Evolutionary conservation across 495 filamentous ascomycete genomes (phyloP).

Genomic region (Podospora sp.): DNA sequence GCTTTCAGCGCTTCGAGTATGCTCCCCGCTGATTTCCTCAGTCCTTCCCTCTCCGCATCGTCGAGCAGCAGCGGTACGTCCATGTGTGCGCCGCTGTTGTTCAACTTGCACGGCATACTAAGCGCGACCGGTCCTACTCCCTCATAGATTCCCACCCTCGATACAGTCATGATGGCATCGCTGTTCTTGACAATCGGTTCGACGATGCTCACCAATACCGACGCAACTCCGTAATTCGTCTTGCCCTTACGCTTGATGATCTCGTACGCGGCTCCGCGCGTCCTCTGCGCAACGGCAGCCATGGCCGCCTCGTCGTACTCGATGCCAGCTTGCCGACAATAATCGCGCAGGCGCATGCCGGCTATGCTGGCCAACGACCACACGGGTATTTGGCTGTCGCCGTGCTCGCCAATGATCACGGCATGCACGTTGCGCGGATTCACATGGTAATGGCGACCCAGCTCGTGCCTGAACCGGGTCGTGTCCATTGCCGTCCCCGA

Average conservation of each 20-base stretch:
- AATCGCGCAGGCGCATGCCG: constrained; percentile 36
- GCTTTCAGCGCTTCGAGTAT: constrained; percentile 28
- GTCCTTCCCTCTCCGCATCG: constrained; percentile 26
- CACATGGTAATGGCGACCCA: constrained; percentile 33
- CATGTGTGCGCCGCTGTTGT: constrained; percentile 31
- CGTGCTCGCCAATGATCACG: constrained; percentile 39
- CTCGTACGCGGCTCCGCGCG: constrained; percentile 54
- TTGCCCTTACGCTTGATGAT: constrained; percentile 60
- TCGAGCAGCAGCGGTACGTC: constrained; percentile 34
- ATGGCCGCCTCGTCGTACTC: constrained; percentile 29
- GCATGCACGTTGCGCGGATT: constrained; percentile 39
- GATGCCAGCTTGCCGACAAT: constrained; percentile 28
- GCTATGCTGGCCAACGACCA: constrained; percentile 38
- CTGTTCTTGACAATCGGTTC: constrained; percentile 35
- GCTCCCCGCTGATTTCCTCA: constrained; percentile 44
- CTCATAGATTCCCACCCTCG: constrained; percentile 33
- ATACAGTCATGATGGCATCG: constrained; percentile 36
- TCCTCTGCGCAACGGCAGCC: constrained; percentile 28
- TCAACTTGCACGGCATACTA: constrained; percentile 40
- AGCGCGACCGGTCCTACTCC: constrained; percentile 36
- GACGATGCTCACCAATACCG: constrained; percentile 37
- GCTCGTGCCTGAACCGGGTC: constrained; percentile 38
- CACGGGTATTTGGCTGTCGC: constrained; percentile 37
- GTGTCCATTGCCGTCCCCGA: constrained; percentile 41
- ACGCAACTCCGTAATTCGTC: constrained; percentile 62